Evolutionary conservation across 2,329 filamentous ascomycete species (phyloP).

Genomic region (Venturia pyrina): DNA sequence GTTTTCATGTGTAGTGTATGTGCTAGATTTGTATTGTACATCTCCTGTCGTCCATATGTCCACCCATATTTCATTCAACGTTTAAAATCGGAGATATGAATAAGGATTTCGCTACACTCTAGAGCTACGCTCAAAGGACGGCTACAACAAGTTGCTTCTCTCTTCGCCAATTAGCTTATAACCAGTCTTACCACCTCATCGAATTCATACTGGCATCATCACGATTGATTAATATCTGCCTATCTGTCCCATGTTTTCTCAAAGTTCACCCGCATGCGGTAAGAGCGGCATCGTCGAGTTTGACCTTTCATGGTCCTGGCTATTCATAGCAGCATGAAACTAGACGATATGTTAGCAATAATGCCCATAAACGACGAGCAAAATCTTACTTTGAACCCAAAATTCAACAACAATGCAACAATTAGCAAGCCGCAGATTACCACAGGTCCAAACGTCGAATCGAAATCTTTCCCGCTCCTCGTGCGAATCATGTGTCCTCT

Average conservation of each 20-base stretch:
- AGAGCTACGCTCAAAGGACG: not conserved
- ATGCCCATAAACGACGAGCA: not conserved
- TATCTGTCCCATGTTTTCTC: not conserved
- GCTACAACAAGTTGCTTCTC: not conserved
- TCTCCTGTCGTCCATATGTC: too few relatives aligned
- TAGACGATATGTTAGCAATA: not conserved
- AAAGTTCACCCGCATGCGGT: not conserved
- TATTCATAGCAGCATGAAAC: not conserved
- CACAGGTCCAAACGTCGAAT: conserved; percentile 76
- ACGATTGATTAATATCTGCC: not conserved
- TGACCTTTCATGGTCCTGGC: not conserved
- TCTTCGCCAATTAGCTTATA: not conserved
- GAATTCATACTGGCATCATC: not conserved
- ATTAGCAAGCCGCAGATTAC: conserved; percentile 73
- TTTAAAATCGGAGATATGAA: too few relatives aligned
- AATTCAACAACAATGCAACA: conserved; percentile 73
- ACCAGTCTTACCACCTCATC: not conserved
- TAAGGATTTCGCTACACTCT: too few relatives aligned
- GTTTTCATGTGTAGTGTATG: too few relatives aligned
- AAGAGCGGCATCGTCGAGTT: not conserved
- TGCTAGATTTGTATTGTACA: too few relatives aligned
- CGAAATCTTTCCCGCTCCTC: conserved; percentile 85
- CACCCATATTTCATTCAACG: too few relatives aligned
- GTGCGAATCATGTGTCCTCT: conserved; percentile 70
- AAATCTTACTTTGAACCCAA: conserved; percentile 64